These are phyloP conservation scores for Syncephalis plumigaleata DNA, from an alignment of 371 early-diverging fungal genomes.

Conservation along the genomic window DNA sequence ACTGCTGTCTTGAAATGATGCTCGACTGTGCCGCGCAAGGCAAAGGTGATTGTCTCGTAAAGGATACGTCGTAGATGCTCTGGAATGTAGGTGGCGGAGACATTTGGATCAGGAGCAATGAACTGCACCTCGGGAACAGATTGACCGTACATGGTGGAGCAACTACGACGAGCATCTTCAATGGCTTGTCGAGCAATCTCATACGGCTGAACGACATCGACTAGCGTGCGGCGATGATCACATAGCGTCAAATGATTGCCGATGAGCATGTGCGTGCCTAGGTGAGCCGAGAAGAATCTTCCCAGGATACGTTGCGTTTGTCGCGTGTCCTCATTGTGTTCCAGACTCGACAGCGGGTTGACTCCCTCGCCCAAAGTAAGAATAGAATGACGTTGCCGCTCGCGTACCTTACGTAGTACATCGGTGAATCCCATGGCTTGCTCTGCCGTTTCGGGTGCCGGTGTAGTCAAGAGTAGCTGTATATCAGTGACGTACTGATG, in stretches of 20 bases:
- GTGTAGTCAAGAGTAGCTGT: conserved; percentile 20
- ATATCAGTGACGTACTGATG: conserved; percentile 22
- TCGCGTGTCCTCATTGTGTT: conserved; percentile 1
- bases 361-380: conserved; percentile 22
- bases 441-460: conserved; percentile 10
- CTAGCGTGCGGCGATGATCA: conserved; percentile 28
- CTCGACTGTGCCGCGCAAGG: conserved; percentile 31
- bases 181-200: conserved; percentile 40
- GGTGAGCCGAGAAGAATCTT: conserved; percentile 27
- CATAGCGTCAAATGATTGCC: conserved; percentile 44
- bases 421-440: conserved; percentile 20
- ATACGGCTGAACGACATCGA: conserved; percentile 35
- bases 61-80: conserved; percentile 43
- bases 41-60: conserved; percentile 39
- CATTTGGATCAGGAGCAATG: conserved; percentile 22
- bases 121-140: conserved; percentile 24
- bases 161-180: conserved; percentile 31
- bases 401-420: conserved; percentile 14
- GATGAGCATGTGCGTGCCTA: conserved; percentile 39
- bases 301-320: conserved; percentile 14
- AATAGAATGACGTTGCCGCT: conserved; percentile 17
- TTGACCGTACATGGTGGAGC: conserved; percentile 24
- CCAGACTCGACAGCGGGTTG: conserved; percentile 6
- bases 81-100: conserved; percentile 36
- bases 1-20: conserved; percentile 11